A percentile compares a stretch with the other conserved stretches of the same genome.
Conservation (phyloP, 2,329 filamentous ascomycete species). For the Lizonia empirigonia region DNA sequence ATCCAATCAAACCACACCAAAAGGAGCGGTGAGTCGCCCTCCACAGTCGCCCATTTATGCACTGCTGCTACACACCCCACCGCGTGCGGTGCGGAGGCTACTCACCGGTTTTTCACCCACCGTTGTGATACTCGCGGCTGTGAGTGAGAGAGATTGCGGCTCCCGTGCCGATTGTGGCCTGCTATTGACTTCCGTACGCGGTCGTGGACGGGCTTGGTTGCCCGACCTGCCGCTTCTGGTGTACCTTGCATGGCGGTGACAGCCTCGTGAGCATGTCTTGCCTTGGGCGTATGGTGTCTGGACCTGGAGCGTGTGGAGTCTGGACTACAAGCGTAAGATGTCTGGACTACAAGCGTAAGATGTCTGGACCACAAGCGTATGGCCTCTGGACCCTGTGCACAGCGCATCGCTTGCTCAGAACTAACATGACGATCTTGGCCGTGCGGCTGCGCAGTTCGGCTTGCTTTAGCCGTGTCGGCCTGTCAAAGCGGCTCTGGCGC, state of each 20-base stretch:
- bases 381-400: no score
- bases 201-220: neutral
- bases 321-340: slow-evolving; percentile 10
- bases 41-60: neutral
- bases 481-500: no score
- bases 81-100: no score
- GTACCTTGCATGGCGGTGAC: neutral
- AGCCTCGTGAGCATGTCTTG: neutral
- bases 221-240: slow-evolving; percentile 4
- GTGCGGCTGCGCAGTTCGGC: no score
- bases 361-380: slow-evolving; percentile 9
- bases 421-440: no score
- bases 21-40: slow-evolving; percentile 14
- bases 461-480: no score
- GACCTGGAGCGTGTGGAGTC: neutral
- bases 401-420: no score
- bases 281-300: neutral
- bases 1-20: neutral
- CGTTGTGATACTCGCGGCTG: no score
- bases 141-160: no score
- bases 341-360: slow-evolving; percentile 9
- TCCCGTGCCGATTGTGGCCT: no score
- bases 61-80: neutral
- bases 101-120: slow-evolving; percentile 17
- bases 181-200: slow-evolving; percentile 8